phyloP scores from a whole-genome alignment of 2,329 filamentous ascomycete species.

The Claviceps lovelessii region DNA sequence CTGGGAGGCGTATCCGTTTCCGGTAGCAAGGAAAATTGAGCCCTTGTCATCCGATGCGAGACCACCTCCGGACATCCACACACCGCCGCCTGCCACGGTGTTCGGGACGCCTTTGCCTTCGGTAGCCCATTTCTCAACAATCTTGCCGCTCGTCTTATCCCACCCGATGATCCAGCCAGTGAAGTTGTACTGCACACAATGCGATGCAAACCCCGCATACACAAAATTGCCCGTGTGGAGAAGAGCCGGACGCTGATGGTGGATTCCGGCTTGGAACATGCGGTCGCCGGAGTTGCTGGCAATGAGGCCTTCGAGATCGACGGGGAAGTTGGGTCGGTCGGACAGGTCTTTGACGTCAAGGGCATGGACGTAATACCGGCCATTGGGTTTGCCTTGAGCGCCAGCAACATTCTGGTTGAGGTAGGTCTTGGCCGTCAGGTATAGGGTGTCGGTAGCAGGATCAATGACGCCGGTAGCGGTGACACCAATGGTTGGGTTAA shows the following conservation, averaged over 20 bases:
- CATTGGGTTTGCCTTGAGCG: slow-evolving; percentile 19
- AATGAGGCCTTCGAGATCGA: slow-evolving; percentile 30
- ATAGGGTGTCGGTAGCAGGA: slow-evolving; percentile 28
- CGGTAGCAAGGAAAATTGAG: slow-evolving; percentile 25
- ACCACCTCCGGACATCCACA: slow-evolving; percentile 28
- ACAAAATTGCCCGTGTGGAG: slow-evolving; percentile 30
- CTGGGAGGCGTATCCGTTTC: slow-evolving; percentile 28
- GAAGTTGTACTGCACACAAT: slow-evolving; percentile 43
- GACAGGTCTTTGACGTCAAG: slow-evolving; percentile 24
- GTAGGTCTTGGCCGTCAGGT: slow-evolving; percentile 30
- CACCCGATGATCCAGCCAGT: slow-evolving; percentile 37
- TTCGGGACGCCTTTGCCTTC: slow-evolving; percentile 25
- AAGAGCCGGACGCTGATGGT: slow-evolving; percentile 36
- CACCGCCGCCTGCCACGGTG: slow-evolving; percentile 26
- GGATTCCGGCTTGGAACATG: slow-evolving; percentile 37
- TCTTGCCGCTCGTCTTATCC: slow-evolving; percentile 25
- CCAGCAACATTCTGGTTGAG: slow-evolving; percentile 16
- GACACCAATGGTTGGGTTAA: slow-evolving; percentile 32
- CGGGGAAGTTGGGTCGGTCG: slow-evolving; percentile 29
- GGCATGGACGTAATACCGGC: slow-evolving; percentile 24
- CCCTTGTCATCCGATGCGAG: slow-evolving; percentile 24
- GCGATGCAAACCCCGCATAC: slow-evolving; percentile 39
- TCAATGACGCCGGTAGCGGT: slow-evolving; percentile 33
- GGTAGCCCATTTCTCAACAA: slow-evolving; percentile 27
- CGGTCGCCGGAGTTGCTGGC: slow-evolving; percentile 32